phyloP scores from a whole-genome alignment of 768 basidiomycete species.

The Naematelia aurantialba region DNA sequence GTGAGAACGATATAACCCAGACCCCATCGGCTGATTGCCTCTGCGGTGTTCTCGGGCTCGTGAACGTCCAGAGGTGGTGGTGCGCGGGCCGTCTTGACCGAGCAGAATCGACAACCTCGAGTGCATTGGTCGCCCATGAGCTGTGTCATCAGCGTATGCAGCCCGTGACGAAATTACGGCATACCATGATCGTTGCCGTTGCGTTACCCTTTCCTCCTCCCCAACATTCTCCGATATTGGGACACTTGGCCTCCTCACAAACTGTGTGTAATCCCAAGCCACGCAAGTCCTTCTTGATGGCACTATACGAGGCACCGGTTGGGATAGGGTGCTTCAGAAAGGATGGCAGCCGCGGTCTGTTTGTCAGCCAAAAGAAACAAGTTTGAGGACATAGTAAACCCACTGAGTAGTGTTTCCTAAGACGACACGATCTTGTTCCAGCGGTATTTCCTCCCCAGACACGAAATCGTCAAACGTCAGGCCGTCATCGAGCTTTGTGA shows the following conservation, averaged over 20 bases:
- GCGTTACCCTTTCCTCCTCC: conserved; percentile 78
- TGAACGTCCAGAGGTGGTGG: conserved; percentile 91
- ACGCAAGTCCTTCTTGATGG: conserved; percentile 90
- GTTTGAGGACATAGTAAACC: conserved; percentile 5
- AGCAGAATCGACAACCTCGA: conserved; percentile 93
- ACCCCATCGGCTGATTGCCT: conserved; percentile 96
- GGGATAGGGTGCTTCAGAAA: conserved; percentile 90
- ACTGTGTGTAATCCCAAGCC: conserved; percentile 91
- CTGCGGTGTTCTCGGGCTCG: conserved; percentile 96
- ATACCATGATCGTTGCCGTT: conserved; percentile 97
- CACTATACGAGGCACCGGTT: conserved; percentile 77
- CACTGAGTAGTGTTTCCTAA: conserved; percentile 47
- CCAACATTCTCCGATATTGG: conserved; percentile 99
- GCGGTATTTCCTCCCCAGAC: conserved; percentile 38
- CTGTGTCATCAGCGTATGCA: conserved; percentile 53
- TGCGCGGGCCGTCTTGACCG: conserved; percentile 84
- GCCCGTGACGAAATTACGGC: conserved; percentile 20
- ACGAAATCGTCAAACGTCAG: conserved; percentile 49
- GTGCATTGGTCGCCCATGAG: conserved; percentile 99
- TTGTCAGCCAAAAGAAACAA: not conserved
- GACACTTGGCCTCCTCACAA: conserved; percentile 97
- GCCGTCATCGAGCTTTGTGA: conserved; percentile 43
- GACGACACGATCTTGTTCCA: conserved; percentile 32
- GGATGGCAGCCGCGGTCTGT: conserved; percentile 77
- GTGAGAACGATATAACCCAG: conserved; percentile 96